phyloP scores from a whole-genome alignment of 2,329 filamentous ascomycete genomes.

The Penicillium corylophilum region DNA sequence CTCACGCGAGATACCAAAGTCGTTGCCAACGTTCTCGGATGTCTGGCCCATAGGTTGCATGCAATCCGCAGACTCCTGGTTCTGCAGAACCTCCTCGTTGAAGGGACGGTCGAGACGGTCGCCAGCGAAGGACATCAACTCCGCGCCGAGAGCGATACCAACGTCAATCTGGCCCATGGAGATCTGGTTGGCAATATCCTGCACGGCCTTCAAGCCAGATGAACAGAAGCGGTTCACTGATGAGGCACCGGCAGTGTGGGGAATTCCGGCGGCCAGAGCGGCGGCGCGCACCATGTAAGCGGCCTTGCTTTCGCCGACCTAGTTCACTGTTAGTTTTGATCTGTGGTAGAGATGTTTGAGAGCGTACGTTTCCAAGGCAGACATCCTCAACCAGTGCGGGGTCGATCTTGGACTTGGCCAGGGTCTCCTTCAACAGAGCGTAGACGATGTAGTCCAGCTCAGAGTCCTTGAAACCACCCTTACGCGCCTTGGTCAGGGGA shows the following conservation, averaged over 20 bases:
- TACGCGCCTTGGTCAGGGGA: slow-evolving; percentile 80
- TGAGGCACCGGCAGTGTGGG: slow-evolving; percentile 79
- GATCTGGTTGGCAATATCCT: slow-evolving; percentile 92
- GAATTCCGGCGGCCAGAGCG: slow-evolving; percentile 85
- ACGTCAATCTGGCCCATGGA: slow-evolving; percentile 75
- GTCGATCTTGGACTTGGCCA: slow-evolving; percentile 72
- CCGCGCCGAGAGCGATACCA: slow-evolving; percentile 83
- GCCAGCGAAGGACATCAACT: slow-evolving; percentile 77
- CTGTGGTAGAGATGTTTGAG: background rate
- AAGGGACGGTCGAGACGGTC: slow-evolving; percentile 72
- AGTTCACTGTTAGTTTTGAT: background rate
- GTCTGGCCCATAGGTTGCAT: slow-evolving; percentile 98
- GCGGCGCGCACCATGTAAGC: slow-evolving; percentile 90
- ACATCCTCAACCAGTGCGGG: slow-evolving; percentile 84
- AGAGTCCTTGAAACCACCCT: slow-evolving; percentile 95
- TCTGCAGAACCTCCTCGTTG: slow-evolving; percentile 70
- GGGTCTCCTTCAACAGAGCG: slow-evolving; percentile 74
- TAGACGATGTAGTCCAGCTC: slow-evolving; percentile 83
- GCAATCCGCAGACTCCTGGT: slow-evolving; percentile 79
- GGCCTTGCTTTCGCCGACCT: slow-evolving; percentile 79
- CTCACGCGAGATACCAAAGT: slow-evolving; percentile 81
- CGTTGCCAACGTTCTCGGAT: slow-evolving; percentile 88
- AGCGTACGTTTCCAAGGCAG: slow-evolving; percentile 80
- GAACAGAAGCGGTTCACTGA: slow-evolving; percentile 96
- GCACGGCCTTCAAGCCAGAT: slow-evolving; percentile 89